Conservation (phyloP, 306 rosid genomes). For the Trifolium fragiferum region DNA sequence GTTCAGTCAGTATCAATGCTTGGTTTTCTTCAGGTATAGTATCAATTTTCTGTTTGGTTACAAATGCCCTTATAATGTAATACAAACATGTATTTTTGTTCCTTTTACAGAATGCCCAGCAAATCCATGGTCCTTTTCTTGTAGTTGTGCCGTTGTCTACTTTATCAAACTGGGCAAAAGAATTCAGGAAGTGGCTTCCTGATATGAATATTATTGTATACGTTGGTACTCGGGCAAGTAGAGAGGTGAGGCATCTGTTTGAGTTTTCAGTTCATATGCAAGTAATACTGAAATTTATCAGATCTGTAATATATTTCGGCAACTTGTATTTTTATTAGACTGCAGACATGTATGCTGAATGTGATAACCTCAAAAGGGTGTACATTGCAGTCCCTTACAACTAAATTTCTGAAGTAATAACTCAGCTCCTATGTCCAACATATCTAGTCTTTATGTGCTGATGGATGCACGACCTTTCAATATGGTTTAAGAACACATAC, state of each 20-base stretch:
- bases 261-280: slow-evolving; percentile 24
- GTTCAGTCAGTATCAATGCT: slow-evolving; percentile 99
- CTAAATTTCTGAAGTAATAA: neutral
- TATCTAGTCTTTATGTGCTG: neutral
- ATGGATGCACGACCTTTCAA: neutral
- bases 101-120: slow-evolving; percentile 85
- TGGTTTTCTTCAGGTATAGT: slow-evolving; percentile 90
- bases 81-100: slow-evolving; percentile 27
- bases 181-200: slow-evolving; percentile 99
- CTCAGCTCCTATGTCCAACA: neutral
- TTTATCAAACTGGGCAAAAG: slow-evolving; percentile 98
- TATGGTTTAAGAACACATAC: neutral
- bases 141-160: slow-evolving; percentile 98
- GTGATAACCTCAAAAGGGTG: neutral
- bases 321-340: slow-evolving; percentile 24
- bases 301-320: slow-evolving; percentile 22
- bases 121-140: slow-evolving; percentile 95
- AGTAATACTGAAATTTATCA: slow-evolving; percentile 15
- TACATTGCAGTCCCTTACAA: neutral
- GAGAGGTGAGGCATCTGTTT: slow-evolving; percentile 74
- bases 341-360: slow-evolving; percentile 14
- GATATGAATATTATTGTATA: slow-evolving; percentile 95
- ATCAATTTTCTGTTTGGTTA: slow-evolving; percentile 37
- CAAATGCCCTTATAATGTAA: slow-evolving; percentile 13
- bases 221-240: slow-evolving; percentile 98